Evolutionary conservation across 495 filamentous ascomycete species (phyloP).

Genomic region (Saxophila tyrrhenica): DNA sequence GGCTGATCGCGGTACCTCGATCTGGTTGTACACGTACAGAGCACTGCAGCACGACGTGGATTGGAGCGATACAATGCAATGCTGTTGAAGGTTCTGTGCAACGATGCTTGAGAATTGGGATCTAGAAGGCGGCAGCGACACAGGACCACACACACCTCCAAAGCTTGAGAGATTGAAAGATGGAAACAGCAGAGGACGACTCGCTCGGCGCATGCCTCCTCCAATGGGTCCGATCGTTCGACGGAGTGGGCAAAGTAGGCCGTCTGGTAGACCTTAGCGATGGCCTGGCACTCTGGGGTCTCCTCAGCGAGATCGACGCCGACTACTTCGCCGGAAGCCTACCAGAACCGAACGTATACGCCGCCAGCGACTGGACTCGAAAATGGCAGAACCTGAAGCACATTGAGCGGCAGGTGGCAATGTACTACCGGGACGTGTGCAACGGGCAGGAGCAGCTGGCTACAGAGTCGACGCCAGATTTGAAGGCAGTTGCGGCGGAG

Average conservation of each 20-base stretch:
- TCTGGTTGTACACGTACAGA: too few species aligned
- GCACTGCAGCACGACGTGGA: too few species aligned
- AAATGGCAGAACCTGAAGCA: slow-evolving; percentile 43
- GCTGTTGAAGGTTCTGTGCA: background rate
- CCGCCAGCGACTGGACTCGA: slow-evolving; percentile 12
- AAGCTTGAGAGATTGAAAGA: background rate
- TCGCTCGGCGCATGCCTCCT: slow-evolving; percentile 14
- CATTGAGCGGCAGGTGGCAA: slow-evolving; percentile 52
- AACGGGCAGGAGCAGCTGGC: slow-evolving; percentile 27
- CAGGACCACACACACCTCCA: background rate
- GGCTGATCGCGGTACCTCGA: background rate
- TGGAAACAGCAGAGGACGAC: slow-evolving; percentile 7
- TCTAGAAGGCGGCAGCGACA: background rate
- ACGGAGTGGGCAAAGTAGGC: background rate
- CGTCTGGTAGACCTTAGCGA: slow-evolving; percentile 56
- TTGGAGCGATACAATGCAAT: background rate
- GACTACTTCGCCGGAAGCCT: slow-evolving; percentile 55
- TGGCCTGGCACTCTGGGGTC: slow-evolving; percentile 60
- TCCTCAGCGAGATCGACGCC: slow-evolving; percentile 53
- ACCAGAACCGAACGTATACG: slow-evolving; percentile 39
- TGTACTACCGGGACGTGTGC: slow-evolving; percentile 46
- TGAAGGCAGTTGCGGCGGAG: slow-evolving; percentile 45
- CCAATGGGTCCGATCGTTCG: slow-evolving; percentile 20
- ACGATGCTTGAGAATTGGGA: background rate
- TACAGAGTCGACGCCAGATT: slow-evolving; percentile 38